Conservation (phyloP, 1,284 basidiomycete species). For the Boletus semigastroideus region DNA sequence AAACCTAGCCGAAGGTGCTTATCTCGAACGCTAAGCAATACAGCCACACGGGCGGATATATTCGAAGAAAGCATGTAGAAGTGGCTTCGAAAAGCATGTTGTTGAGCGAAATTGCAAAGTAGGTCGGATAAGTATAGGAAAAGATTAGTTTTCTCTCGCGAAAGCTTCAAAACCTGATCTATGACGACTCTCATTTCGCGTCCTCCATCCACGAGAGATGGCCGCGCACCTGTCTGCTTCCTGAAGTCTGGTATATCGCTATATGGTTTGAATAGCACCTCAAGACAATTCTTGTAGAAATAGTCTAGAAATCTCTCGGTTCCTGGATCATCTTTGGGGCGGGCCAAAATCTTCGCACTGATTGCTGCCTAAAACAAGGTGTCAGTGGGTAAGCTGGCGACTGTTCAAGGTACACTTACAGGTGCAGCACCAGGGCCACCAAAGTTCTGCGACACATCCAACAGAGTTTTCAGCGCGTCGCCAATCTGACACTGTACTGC, state of each 20-base stretch:
- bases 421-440: slow-evolving; percentile 39
- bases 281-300: slow-evolving; percentile 84
- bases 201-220: background rate
- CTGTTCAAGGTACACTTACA: slow-evolving; percentile 27
- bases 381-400: slow-evolving; percentile 4
- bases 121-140: slow-evolving; percentile 87
- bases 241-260: slow-evolving; percentile 75
- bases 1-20: slow-evolving; percentile 90
- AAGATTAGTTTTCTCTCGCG: slow-evolving; percentile 74
- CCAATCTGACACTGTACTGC: slow-evolving; percentile 90
- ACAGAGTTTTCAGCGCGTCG: slow-evolving; percentile 83
- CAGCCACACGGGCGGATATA: slow-evolving; percentile 71
- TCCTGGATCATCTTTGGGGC: slow-evolving; percentile 79
- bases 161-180: slow-evolving; percentile 57
- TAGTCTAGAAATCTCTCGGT: slow-evolving; percentile 88
- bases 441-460: slow-evolving; percentile 66
- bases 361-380: slow-evolving; percentile 19
- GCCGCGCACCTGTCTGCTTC: slow-evolving; percentile 53
- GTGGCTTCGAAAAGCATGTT: slow-evolving; percentile 89
- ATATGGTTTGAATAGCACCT: slow-evolving; percentile 79
- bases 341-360: slow-evolving; percentile 47
- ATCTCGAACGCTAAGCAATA: slow-evolving; percentile 80
- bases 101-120: slow-evolving; percentile 82
- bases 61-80: slow-evolving; percentile 86
- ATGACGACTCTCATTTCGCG: slow-evolving; percentile 1